Percentiles rank a stretch among this genome's conserved stretches.
These are phyloP conservation scores for Phytophthora sansomeana DNA, from an alignment of 352 stramenopile genomes.

Conservation along the genomic window DNA sequence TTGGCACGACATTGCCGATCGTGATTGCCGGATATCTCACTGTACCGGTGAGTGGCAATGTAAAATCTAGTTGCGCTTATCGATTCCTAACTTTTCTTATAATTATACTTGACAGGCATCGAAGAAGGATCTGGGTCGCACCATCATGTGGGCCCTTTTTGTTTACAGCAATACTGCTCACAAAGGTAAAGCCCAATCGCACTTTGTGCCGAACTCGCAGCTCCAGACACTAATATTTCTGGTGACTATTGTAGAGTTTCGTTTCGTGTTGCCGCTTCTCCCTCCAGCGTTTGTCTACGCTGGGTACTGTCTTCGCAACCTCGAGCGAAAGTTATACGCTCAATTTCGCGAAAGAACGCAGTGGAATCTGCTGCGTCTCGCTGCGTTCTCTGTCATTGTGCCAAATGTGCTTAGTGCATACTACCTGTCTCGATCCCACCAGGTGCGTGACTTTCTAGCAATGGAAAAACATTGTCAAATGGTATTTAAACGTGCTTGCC, in stretches of 20 bases:
- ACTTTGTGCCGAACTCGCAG: background rate
- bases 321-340: conserved; percentile 69
- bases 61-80: background rate
- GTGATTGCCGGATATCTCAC: conserved; percentile 66
- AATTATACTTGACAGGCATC: conserved; percentile 30
- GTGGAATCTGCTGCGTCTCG: conserved; percentile 59
- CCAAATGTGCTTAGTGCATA: conserved; percentile 71
- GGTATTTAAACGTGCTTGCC: background rate
- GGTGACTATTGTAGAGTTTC: conserved; percentile 61
- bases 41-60: conserved; percentile 46
- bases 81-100: background rate
- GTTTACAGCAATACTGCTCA: conserved; percentile 83
- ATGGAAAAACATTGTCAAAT: conserved; percentile 1
- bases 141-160: conserved; percentile 75
- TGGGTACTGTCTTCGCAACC: conserved; percentile 76
- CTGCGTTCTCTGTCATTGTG: conserved; percentile 59
- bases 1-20: conserved; percentile 59
- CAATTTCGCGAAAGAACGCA: conserved; percentile 65
- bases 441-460: conserved; percentile 43
- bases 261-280: conserved; percentile 85
- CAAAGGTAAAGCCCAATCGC: conserved; percentile 62
- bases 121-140: conserved; percentile 74
- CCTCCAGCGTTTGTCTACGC: conserved; percentile 78
- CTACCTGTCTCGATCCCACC: conserved; percentile 78
- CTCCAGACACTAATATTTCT: background rate